Evolutionary conservation across 108 stramenopile species (phyloP).

Genomic region (Chaetoceros tenuissimus): DNA sequence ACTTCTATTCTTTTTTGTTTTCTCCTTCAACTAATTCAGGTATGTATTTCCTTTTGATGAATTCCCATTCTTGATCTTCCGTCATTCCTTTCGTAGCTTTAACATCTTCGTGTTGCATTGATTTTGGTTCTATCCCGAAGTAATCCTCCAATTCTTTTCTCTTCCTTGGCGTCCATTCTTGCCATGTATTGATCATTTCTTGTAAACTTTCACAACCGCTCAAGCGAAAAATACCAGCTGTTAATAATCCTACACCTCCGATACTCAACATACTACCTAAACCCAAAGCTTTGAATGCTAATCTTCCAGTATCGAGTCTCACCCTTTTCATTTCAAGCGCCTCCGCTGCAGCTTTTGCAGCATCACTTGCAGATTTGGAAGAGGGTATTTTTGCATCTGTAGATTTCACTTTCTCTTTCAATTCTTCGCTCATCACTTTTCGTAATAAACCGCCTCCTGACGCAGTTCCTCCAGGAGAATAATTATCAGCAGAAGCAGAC

Average conservation of each 20-base stretch:
- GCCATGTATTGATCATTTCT: constrained; percentile 35
- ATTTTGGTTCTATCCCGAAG: constrained; percentile 29
- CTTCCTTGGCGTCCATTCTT: constrained; percentile 32
- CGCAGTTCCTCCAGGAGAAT: background rate
- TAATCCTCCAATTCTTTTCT: constrained; percentile 28
- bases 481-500: background rate
- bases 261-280: constrained; percentile 28
- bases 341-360: background rate
- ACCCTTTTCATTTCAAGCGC: constrained; percentile 4
- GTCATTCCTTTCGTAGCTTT: constrained; percentile 52
- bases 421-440: background rate
- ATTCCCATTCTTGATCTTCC: constrained; percentile 62
- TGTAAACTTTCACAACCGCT: constrained; percentile 40
- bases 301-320: constrained; percentile 15
- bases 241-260: constrained; percentile 20
- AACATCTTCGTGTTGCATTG: constrained; percentile 31
- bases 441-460: background rate
- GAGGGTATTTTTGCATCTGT: background rate
- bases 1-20: constrained; percentile 4
- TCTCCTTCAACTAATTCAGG: constrained; percentile 27
- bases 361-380: background rate
- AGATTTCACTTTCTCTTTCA: background rate
- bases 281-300: constrained; percentile 23
- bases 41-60: constrained; percentile 42
- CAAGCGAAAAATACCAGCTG: constrained; percentile 26